Evolutionary conservation across 371 early-diverging fungal genomes (phyloP).

Genomic region (Nematocida sp.): DNA sequence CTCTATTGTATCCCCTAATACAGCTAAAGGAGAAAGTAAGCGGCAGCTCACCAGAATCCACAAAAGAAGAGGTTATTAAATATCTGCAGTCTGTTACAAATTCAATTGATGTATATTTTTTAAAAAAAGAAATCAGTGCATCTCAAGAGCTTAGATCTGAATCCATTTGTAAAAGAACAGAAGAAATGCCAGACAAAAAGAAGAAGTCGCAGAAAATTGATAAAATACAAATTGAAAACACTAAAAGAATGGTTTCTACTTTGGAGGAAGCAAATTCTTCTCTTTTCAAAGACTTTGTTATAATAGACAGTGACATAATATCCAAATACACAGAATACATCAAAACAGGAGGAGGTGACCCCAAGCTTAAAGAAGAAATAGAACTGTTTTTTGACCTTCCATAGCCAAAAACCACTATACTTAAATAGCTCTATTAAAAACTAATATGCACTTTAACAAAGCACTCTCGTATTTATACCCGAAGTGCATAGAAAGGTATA

Average conservation of each 20-base stretch:
- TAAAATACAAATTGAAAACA: constrained; percentile 26
- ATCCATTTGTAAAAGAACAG: constrained; percentile 40
- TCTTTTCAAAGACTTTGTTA: constrained; percentile 46
- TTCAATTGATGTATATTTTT: constrained; percentile 21
- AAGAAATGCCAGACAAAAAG: constrained; percentile 22
- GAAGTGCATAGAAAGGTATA: no score
- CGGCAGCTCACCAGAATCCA: constrained; percentile 49
- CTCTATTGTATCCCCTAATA: constrained; percentile 57
- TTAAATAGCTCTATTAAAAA: no score
- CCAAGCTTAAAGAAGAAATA: constrained; percentile 9
- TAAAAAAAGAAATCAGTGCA: constrained; percentile 56
- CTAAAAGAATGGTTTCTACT: constrained; percentile 25
- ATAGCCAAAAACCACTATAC: no score
- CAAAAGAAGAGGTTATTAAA: constrained; percentile 60
- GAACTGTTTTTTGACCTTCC: not conserved
- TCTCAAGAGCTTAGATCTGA: constrained; percentile 62
- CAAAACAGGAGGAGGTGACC: constrained; percentile 4
- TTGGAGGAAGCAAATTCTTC: constrained; percentile 37
- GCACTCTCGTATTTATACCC: no score
- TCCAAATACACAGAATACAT: constrained; percentile 11
- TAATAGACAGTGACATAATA: constrained; percentile 3
- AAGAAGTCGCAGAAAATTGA: constrained; percentile 18
- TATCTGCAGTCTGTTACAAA: constrained; percentile 58
- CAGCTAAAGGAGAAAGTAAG: constrained; percentile 39
- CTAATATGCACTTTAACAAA: no score